Conservation (phyloP, 2,329 filamentous ascomycete genomes). For the Ploettnerulaceae sp. region DNA sequence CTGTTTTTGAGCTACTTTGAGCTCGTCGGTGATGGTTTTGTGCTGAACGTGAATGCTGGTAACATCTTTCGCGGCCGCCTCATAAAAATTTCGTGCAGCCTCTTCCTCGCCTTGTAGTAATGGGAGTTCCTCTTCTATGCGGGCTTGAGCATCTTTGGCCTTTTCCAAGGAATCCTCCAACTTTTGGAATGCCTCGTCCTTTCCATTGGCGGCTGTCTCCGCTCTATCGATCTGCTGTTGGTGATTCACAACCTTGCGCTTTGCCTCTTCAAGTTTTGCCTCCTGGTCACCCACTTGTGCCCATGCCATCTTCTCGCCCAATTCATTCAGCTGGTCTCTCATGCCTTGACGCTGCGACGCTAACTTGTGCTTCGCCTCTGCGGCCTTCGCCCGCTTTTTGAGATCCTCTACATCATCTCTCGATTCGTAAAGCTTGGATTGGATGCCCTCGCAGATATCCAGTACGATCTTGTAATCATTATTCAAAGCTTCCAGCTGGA, state of each 20-base stretch:
- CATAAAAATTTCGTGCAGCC: slow-evolving; percentile 47
- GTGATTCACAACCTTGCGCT: slow-evolving; percentile 32
- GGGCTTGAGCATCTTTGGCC: slow-evolving; percentile 23
- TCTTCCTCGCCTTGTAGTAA: slow-evolving; percentile 44
- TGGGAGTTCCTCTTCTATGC: slow-evolving; percentile 31
- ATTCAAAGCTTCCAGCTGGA: slow-evolving; percentile 87
- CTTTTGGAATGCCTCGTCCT: slow-evolving; percentile 35
- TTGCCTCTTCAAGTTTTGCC: slow-evolving; percentile 41
- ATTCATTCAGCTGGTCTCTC: slow-evolving; percentile 52
- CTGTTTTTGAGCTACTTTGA: slow-evolving; percentile 49
- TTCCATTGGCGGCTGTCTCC: slow-evolving; percentile 46
- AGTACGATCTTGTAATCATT: slow-evolving; percentile 84
- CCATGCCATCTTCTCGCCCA: slow-evolving; percentile 74
- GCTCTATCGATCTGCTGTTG: slow-evolving; percentile 37
- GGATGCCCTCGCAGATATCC: slow-evolving; percentile 69
- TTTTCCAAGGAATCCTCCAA: slow-evolving; percentile 35
- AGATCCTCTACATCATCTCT: slow-evolving; percentile 59
- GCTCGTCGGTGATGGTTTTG: slow-evolving; percentile 55
- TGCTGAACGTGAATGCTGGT: slow-evolving; percentile 56
- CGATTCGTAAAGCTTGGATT: slow-evolving; percentile 56
- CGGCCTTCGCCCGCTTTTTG: slow-evolving; percentile 53
- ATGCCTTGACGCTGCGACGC: slow-evolving; percentile 64
- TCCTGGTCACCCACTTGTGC: slow-evolving; percentile 78
- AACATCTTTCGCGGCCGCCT: slow-evolving; percentile 50
- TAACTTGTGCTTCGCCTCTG: slow-evolving; percentile 58